Conservation (phyloP, 1,139 yeast species). For the Eremothecium coryli region DNA sequence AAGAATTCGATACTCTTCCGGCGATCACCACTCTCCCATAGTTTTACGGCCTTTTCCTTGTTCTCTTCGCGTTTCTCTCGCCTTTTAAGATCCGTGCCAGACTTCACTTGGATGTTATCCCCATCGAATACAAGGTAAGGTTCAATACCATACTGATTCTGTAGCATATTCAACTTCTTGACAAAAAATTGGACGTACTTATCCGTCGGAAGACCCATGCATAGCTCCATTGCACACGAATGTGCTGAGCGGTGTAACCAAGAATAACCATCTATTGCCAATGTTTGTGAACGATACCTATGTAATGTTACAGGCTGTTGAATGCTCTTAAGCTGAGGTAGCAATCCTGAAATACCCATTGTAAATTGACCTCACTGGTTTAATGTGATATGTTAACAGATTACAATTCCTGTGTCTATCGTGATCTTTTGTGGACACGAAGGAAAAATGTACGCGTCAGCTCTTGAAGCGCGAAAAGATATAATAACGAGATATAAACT, state of each 20-base stretch:
- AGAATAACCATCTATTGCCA: conserved; percentile 92
- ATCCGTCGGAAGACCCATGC: conserved; percentile 59
- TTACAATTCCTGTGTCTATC: too few species aligned
- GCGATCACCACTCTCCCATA: conserved; percentile 43
- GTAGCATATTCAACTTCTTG: conserved; percentile 57
- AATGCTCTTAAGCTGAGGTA: conserved; percentile 64
- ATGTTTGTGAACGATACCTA: conserved; percentile 59
- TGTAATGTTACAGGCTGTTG: conserved; percentile 52
- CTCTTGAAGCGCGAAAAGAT: too few species aligned
- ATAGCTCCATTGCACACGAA: conserved; percentile 78
- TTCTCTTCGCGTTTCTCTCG: conserved; percentile 48
- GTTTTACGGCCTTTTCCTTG: conserved; percentile 44
- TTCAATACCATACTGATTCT: conserved; percentile 52
- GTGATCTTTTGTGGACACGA: too few species aligned
- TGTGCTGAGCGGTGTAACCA: conserved; percentile 90
- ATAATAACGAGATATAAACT: too few species aligned
- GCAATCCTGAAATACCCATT: conserved; percentile 77
- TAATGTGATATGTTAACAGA: too few species aligned
- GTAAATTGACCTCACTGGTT: too few species aligned
- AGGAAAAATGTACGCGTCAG: too few species aligned
- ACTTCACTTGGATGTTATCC: conserved; percentile 72
- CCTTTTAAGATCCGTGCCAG: conserved; percentile 62
- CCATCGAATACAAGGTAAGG: conserved; percentile 96
- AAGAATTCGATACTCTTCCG: conserved; percentile 58
- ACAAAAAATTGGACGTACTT: conserved; percentile 52